These are phyloP conservation scores for Bodo saltans DNA, from an alignment of 78 protist genomes.

Conservation along the genomic window DNA sequence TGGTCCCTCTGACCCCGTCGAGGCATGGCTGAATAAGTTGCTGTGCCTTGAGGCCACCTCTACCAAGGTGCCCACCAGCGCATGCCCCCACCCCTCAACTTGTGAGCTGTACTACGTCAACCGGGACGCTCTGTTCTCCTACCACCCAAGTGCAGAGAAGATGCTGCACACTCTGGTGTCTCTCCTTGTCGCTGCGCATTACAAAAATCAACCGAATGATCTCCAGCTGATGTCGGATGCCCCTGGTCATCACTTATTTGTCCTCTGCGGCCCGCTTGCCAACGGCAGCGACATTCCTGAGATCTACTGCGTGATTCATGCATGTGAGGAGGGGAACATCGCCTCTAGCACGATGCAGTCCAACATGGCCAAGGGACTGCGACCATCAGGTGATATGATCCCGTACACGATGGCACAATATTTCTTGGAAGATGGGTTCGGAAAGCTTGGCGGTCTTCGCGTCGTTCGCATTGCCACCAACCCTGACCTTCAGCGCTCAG, in stretches of 20 bases:
- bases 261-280: slow-evolving; percentile 81
- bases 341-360: slow-evolving; percentile 46
- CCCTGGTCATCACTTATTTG: slow-evolving; percentile 96
- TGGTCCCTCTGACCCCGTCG: slow-evolving; percentile 60
- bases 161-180: slow-evolving; percentile 90
- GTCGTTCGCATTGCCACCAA: slow-evolving; percentile 96
- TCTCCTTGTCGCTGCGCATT: slow-evolving; percentile 94
- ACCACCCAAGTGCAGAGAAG: slow-evolving; percentile 75
- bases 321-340: slow-evolving; percentile 45
- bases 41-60: slow-evolving; percentile 85
- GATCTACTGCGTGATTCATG: slow-evolving; percentile 88
- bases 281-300: slow-evolving; percentile 72
- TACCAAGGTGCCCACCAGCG: neutral
- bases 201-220: slow-evolving; percentile 98
- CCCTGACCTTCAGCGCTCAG: slow-evolving; percentile 85
- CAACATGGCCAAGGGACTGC: slow-evolving; percentile 63
- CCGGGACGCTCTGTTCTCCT: slow-evolving; percentile 96
- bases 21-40: slow-evolving; percentile 81
- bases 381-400: slow-evolving; percentile 93
- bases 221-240: slow-evolving; percentile 96
- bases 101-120: slow-evolving; percentile 93
- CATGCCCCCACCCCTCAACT: slow-evolving; percentile 79
- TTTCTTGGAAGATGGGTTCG: slow-evolving; percentile 84
- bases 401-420: slow-evolving; percentile 93
- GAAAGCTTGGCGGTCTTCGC: slow-evolving; percentile 90